Percentiles rank a stretch among this genome's conserved stretches.
These are phyloP conservation scores for Pseudozyma flocculosa DNA, from an alignment of 1,284 basidiomycete species.

Conservation along the genomic window DNA sequence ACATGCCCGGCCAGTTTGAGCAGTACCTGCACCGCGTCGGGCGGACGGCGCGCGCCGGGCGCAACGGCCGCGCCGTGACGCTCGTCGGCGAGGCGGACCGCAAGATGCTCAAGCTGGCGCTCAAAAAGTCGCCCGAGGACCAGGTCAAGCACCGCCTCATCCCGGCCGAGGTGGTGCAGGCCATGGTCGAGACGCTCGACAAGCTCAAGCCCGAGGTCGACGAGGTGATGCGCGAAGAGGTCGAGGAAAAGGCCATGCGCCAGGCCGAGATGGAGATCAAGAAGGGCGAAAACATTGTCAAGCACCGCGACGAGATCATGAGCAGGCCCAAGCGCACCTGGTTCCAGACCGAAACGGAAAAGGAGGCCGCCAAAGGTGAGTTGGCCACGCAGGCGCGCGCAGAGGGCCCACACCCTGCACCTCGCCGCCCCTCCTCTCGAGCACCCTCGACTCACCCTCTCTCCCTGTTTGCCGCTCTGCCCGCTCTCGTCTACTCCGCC, in stretches of 20 bases:
- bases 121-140: slow-evolving; percentile 82
- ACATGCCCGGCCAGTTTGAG: slow-evolving; percentile 94
- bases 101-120: slow-evolving; percentile 91
- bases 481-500: too few relatives aligned
- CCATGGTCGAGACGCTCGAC: slow-evolving; percentile 72
- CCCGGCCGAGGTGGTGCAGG: slow-evolving; percentile 73
- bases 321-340: slow-evolving; percentile 91
- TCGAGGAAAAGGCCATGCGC: slow-evolving; percentile 78
- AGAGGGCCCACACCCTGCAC: too few relatives aligned
- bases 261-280: slow-evolving; percentile 90
- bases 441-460: too few relatives aligned
- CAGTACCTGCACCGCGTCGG: slow-evolving; percentile 97
- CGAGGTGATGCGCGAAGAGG: slow-evolving; percentile 84
- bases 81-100: slow-evolving; percentile 94
- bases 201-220: slow-evolving; percentile 76
- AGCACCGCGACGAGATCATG: slow-evolving; percentile 92
- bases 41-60: slow-evolving; percentile 32
- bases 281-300: slow-evolving; percentile 93
- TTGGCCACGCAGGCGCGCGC: slow-evolving; percentile 2
- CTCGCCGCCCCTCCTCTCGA: too few relatives aligned
- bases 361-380: slow-evolving; percentile 71
- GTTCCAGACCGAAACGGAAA: slow-evolving; percentile 89
- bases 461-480: too few relatives aligned
- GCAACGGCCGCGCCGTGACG: slow-evolving; percentile 71
- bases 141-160: slow-evolving; percentile 87